Conservation (phyloP, 2,329 filamentous ascomycete species). For the Aphanoascus verrucosus region DNA sequence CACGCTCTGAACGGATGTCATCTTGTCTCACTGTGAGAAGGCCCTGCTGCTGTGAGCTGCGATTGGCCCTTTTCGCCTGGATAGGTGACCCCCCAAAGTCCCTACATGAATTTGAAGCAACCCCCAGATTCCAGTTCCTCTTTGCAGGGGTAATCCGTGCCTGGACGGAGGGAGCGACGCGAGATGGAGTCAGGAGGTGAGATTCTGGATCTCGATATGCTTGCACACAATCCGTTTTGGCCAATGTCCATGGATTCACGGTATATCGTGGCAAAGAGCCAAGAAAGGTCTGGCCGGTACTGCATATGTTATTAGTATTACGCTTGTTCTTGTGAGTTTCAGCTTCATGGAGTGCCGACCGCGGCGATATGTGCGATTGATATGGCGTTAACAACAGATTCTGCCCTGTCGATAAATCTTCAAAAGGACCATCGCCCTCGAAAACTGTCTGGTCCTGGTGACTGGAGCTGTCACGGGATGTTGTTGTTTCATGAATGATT, state of each 20-base stretch:
- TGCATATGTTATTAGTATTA: neutral
- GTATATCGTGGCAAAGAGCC: neutral
- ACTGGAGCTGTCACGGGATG: neutral
- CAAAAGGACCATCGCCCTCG: neutral
- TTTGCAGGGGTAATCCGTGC: neutral
- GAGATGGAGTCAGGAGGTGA: conserved; percentile 17
- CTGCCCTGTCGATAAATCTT: neutral
- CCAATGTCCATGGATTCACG: conserved; percentile 29
- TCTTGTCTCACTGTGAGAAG: neutral
- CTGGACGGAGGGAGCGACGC: neutral
- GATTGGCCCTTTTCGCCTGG: neutral
- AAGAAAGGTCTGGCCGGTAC: neutral
- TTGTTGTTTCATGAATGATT: too few relatives aligned
- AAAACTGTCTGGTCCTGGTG: neutral
- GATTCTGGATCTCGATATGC: conserved; percentile 6
- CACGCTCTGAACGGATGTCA: neutral
- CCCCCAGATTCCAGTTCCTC: neutral
- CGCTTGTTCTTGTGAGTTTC: neutral
- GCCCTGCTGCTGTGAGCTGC: neutral
- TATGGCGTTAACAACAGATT: neutral
- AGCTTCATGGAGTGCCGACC: neutral
- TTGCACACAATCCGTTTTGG: conserved; percentile 22
- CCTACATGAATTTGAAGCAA: neutral
- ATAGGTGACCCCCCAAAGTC: neutral
- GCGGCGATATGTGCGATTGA: neutral